Base-by-base conservation (phyloP, 2,329 filamentous ascomycete species). In the Ceratocystis lukuohia region DNA sequence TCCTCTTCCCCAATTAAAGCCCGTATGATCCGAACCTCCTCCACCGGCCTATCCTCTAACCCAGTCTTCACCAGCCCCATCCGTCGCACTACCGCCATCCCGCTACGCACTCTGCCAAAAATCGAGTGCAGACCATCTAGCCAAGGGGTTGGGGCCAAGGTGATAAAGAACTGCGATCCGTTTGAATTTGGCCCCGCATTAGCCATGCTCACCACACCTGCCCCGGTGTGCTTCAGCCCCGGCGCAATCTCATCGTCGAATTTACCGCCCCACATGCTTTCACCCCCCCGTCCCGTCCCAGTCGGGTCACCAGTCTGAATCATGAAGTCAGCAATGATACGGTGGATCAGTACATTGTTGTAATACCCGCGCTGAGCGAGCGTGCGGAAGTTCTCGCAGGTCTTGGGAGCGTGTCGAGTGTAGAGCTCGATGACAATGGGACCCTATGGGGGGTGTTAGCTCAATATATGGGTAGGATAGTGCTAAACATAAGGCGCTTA, bases 121-220 rank as follows among this genome's bases (percentile, higher is more conserved):
- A 99, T 95, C 10, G 92, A 96, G 75, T 99, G 93, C 76, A 96
- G 96, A 25, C 92, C 91, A 76, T 99, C 94, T 68, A 99, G 77
- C 93, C 93, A 97, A 0, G 94, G 94, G 17, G 94, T 93, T 3
- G 93, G 93, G 6, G 91, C 93, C 44, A 97, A 80, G 0, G 94
- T 97, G 70, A 99, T 86, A 74, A 97, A 97, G 77, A 97, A 99
- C 77, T 97, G 94, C 67, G 85, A 90, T 25, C 93, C 93, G 75
- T 97, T 97, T 45, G 93, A 96, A 75, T 97, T 85, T 7, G 90
- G 89, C 0, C 94, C 94, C 17, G 87, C 86, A 77, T 99, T 99
- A 68, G 94, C 94, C 94, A 99, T 99, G 77, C 87, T 91, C 71
- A 99, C 78, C n/a, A 97, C 81, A 0, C 93, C 93, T 3, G 93